Evolutionary conservation across 2,329 filamentous ascomycete genomes (phyloP).

Genomic region (Simplicillium aogashimaense): DNA sequence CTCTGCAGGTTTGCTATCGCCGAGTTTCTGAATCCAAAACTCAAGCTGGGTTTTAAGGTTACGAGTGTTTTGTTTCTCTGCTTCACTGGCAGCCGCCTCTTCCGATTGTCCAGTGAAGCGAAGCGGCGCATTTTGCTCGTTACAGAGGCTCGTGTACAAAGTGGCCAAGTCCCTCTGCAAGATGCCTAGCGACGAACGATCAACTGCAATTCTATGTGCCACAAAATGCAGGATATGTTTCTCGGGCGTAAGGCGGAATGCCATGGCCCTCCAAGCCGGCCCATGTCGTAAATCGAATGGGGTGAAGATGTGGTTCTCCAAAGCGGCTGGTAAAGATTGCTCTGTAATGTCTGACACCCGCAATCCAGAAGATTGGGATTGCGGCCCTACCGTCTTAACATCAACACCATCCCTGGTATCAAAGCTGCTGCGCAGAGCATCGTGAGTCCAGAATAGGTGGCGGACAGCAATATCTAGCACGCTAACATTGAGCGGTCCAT

Average conservation of each 20-base stretch:
- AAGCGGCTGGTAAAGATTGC: background rate
- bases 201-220: constrained; percentile 1
- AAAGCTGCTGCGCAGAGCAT: constrained; percentile 12
- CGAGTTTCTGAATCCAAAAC: constrained; percentile 6
- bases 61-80: too few relatives aligned
- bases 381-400: constrained; percentile 5
- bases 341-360: background rate
- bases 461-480: too few relatives aligned
- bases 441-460: constrained; percentile 3
- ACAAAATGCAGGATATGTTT: constrained; percentile 14
- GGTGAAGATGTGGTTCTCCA: constrained; percentile 9
- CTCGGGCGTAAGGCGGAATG: constrained; percentile 6
- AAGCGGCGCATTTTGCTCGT: too few relatives aligned
- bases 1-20: background rate
- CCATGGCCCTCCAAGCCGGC: constrained; percentile 11
- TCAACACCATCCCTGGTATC: constrained; percentile 4
- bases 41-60: constrained; percentile 2
- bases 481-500: too few relatives aligned
- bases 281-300: constrained; percentile 13
- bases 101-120: too few relatives aligned
- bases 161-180: too few relatives aligned
- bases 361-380: background rate
- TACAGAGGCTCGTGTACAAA: too few relatives aligned
- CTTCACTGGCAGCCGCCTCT: too few relatives aligned
- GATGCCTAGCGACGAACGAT: too few relatives aligned